Evolutionary conservation across 2,329 filamentous ascomycete species (phyloP).

Genomic region (Fusarium mundagurra): DNA sequence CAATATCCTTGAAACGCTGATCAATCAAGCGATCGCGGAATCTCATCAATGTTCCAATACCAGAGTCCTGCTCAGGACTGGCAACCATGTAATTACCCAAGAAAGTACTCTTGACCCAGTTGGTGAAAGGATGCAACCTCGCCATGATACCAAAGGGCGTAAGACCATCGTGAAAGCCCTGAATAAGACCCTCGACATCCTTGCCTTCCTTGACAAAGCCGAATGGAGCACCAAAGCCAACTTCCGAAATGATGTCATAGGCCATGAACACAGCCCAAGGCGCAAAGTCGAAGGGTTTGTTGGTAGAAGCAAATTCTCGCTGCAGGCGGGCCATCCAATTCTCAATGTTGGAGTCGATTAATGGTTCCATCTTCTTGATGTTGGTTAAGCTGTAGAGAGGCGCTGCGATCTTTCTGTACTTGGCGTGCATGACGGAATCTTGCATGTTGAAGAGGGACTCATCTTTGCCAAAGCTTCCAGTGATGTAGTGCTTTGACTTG

Average conservation of each 20-base stretch:
- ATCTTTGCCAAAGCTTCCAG: slow-evolving; percentile 64
- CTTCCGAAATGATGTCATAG: slow-evolving; percentile 62
- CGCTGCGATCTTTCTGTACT: slow-evolving; percentile 64
- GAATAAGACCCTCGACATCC: slow-evolving; percentile 56
- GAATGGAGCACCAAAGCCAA: slow-evolving; percentile 52
- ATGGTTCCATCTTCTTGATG: slow-evolving; percentile 67
- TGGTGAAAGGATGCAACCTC: slow-evolving; percentile 44
- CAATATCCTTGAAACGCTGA: slow-evolving; percentile 58
- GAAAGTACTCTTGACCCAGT: slow-evolving; percentile 29
- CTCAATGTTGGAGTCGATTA: slow-evolving; percentile 61
- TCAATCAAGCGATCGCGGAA: slow-evolving; percentile 64
- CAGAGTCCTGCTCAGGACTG: slow-evolving; percentile 60
- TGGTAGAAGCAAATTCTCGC: slow-evolving; percentile 55
- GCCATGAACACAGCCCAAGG: slow-evolving; percentile 43
- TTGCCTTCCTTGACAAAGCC: slow-evolving; percentile 58
- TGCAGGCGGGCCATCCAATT: slow-evolving; percentile 62
- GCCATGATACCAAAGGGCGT: slow-evolving; percentile 53
- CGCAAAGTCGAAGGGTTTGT: slow-evolving; percentile 62
- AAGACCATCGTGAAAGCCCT: slow-evolving; percentile 31
- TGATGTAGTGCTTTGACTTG: slow-evolving; percentile 68
- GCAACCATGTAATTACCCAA: slow-evolving; percentile 35
- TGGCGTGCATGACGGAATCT: slow-evolving; percentile 59
- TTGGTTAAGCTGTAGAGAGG: slow-evolving; percentile 65
- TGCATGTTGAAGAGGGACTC: slow-evolving; percentile 69
- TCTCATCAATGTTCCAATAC: slow-evolving; percentile 65